Evolutionary conservation across 257 asterid species (phyloP).

Genomic region (Primulina huaijiensis): DNA sequence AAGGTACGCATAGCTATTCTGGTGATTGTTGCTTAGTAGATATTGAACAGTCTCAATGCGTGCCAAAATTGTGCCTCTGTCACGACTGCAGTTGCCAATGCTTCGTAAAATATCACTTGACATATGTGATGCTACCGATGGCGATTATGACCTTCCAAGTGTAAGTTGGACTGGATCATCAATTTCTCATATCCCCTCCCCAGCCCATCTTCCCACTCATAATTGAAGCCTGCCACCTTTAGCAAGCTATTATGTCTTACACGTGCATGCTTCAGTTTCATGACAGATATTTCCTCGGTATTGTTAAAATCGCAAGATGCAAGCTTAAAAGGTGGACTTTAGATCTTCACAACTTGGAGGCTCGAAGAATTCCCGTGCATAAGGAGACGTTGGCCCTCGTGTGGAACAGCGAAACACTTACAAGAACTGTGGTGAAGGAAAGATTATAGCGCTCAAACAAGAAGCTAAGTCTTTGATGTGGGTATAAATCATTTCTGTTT

Average conservation of each 20-base stretch:
- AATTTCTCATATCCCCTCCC: background rate
- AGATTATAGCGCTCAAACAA: conserved; percentile 41
- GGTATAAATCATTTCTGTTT: no score
- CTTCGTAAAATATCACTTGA: conserved; percentile 82
- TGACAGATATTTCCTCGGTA: conserved; percentile 55
- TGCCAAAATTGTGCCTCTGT: conserved; percentile 20
- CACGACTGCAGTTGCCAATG: conserved; percentile 64
- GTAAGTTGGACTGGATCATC: conserved; percentile 40
- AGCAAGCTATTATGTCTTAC: background rate
- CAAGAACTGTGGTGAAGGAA: conserved; percentile 66
- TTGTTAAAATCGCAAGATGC: conserved; percentile 74
- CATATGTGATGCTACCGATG: conserved; percentile 70
- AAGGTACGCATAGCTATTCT: conserved; percentile 37
- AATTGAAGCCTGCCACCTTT: background rate
- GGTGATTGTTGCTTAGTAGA: background rate
- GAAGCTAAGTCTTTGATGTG: no score
- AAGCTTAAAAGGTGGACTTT: conserved; percentile 42
- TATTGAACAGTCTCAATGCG: background rate
- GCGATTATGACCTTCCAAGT: conserved; percentile 67
- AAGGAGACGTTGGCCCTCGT: conserved; percentile 60
- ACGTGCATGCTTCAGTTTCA: conserved; percentile 41
- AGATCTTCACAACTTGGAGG: conserved; percentile 30
- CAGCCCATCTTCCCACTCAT: background rate
- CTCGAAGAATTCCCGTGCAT: conserved; percentile 55
- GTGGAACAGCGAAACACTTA: conserved; percentile 59